Evolutionary conservation across 805 yeast species (phyloP).

Genomic region (Monosporozyma servazzii): DNA sequence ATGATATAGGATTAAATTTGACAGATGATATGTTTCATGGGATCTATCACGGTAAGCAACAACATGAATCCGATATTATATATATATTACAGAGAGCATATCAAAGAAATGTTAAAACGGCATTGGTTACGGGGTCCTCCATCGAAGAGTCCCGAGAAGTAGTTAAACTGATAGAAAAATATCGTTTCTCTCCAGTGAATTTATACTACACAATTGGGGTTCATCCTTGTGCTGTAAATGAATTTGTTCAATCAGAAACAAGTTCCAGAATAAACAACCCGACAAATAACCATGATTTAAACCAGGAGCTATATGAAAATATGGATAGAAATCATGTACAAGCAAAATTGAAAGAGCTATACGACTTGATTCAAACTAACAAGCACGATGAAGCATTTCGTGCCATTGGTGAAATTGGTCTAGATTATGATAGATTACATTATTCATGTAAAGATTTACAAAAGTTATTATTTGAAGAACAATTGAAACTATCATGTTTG

Average conservation of each 20-base stretch:
- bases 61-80: constrained; percentile 59
- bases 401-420: constrained; percentile 92
- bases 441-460: constrained; percentile 66
- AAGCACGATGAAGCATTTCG: constrained; percentile 39
- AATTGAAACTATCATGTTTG: constrained; percentile 47
- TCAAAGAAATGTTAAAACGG: constrained; percentile 51
- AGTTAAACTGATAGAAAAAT: constrained; percentile 41
- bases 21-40: constrained; percentile 89
- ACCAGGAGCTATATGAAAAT: constrained; percentile 6
- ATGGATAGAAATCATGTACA: constrained; percentile 9
- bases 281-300: constrained; percentile 17
- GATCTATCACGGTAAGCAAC: constrained; percentile 54
- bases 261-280: constrained; percentile 26
- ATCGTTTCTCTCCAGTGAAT: constrained; percentile 18
- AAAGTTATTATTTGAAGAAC: constrained; percentile 54
- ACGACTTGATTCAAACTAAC: constrained; percentile 42
- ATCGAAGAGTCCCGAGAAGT: constrained; percentile 58
- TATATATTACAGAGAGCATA: constrained; percentile 60
- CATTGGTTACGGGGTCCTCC: constrained; percentile 80
- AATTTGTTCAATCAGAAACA: constrained; percentile 29
- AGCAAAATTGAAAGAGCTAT: constrained; percentile 33
- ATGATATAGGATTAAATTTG: constrained; percentile 61
- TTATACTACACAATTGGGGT: constrained; percentile 78
- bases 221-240: constrained; percentile 84
- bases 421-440: constrained; percentile 85